Evolutionary conservation across 164 flowering plant species (phyloP).

Genomic region (Magnolia kwangsiensis): DNA sequence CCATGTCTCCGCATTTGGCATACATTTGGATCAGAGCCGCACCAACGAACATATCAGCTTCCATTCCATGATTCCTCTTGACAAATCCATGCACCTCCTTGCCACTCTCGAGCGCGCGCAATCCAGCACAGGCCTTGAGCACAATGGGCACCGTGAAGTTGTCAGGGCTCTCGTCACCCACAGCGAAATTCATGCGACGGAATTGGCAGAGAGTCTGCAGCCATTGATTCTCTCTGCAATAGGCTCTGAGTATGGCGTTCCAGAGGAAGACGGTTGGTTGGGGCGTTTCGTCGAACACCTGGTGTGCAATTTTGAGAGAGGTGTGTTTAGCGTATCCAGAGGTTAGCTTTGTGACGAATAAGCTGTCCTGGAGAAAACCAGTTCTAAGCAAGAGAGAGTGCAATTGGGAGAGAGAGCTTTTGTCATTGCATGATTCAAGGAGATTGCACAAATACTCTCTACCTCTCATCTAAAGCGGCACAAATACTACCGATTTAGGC

Average conservation of each 20-base stretch:
- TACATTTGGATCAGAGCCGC: conserved; percentile 52
- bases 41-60: conserved; percentile 47
- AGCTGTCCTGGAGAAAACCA: conserved; percentile 31
- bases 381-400: conserved; percentile 38
- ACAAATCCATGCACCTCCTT: conserved; percentile 45
- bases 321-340: conserved; percentile 21
- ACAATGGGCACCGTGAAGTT: conserved; percentile 35
- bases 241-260: conserved; percentile 40
- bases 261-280: conserved; percentile 36
- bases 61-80: conserved; percentile 27
- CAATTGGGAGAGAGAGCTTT: conserved; percentile 27
- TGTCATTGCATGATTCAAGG: conserved; percentile 29
- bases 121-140: conserved; percentile 50
- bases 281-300: conserved; percentile 60
- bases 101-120: conserved; percentile 27
- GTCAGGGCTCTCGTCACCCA: conserved; percentile 26
- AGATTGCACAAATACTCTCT: conserved; percentile 22
- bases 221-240: conserved; percentile 36
- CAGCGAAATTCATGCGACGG: conserved; percentile 19
- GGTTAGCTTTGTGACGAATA: conserved; percentile 38
- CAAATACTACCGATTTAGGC: too few relatives aligned
- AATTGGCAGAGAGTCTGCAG: conserved; percentile 35
- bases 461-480: conserved; percentile 19
- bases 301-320: conserved; percentile 26
- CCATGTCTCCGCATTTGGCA: conserved; percentile 47